phyloP scores from a whole-genome alignment of 83 land plant species.

The Picea mariana region DNA sequence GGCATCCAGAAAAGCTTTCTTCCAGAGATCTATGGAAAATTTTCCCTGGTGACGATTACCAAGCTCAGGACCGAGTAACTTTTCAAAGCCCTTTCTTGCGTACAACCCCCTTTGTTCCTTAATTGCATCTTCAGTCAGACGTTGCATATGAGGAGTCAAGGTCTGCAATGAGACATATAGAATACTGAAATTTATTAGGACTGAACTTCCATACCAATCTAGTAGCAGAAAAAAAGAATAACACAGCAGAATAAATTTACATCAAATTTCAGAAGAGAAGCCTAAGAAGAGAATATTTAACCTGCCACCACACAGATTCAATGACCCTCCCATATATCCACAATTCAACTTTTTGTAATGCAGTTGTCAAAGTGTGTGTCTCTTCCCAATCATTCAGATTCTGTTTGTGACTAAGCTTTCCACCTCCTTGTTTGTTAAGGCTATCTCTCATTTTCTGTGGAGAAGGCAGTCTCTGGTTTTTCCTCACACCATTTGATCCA shows the following conservation, averaged over 20 bases:
- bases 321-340: constrained; percentile 84
- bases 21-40: constrained; percentile 85
- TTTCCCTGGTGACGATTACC: constrained; percentile 79
- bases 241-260: background rate
- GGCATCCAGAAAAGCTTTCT: constrained; percentile 80
- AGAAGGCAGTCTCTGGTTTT: constrained; percentile 27
- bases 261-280: background rate
- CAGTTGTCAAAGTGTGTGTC: constrained; percentile 57
- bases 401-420: constrained; percentile 29
- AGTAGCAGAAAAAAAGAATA: background rate
- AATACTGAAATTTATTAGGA: background rate
- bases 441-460: constrained; percentile 31
- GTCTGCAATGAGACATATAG: constrained; percentile 51
- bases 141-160: constrained; percentile 88
- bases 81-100: constrained; percentile 29
- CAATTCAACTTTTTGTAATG: constrained; percentile 73
- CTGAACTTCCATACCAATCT: background rate
- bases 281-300: constrained; percentile 21
- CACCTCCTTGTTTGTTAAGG: constrained; percentile 26
- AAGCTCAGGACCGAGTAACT: constrained; percentile 51
- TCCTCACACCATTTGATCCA: constrained; percentile 35
- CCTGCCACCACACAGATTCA: constrained; percentile 99
- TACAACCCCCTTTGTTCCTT: constrained; percentile 16
- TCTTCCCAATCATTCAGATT: constrained; percentile 62
- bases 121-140: constrained; percentile 30